Conservation (phyloP, 371 early-diverging fungal species). For the Dinochytrium kinnereticum region DNA sequence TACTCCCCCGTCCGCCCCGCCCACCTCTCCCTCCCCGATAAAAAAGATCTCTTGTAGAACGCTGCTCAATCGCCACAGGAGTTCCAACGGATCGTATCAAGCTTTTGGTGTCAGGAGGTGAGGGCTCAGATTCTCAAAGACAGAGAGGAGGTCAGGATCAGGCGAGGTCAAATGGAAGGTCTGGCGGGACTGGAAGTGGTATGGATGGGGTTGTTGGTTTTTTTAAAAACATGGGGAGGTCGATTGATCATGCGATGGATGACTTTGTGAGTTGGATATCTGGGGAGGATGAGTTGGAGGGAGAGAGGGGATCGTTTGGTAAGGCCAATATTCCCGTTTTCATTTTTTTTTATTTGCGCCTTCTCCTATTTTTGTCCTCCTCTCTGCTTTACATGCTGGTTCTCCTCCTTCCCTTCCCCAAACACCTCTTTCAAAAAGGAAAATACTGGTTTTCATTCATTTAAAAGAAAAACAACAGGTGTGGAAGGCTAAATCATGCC, state of each 20-base stretch:
- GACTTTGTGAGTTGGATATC: constrained; percentile 11
- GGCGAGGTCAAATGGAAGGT: too few species aligned
- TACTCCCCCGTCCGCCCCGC: not conserved
- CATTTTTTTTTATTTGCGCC: not conserved
- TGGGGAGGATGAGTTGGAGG: constrained; percentile 16
- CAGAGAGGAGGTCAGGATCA: not conserved
- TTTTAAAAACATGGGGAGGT: constrained; percentile 8
- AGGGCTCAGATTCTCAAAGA: not conserved
- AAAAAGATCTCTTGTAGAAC: not conserved
- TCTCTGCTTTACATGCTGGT: not conserved
- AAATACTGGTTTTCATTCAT: not conserved
- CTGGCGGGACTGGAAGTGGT: too few species aligned
- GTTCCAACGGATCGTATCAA: constrained; percentile 43
- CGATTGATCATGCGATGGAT: constrained; percentile 9
- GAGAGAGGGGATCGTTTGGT: constrained; percentile 16
- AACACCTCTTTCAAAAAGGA: not conserved
- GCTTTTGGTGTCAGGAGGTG: constrained; percentile 46
- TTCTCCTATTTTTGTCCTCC: not conserved
- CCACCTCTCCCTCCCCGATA: too few species aligned
- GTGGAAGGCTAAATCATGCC: too few species aligned
- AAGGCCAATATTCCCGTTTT: too few species aligned
- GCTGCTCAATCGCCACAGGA: constrained; percentile 29
- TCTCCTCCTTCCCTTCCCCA: not conserved
- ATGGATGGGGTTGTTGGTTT: not conserved
- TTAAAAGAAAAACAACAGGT: not conserved